Percentiles rank a stretch among this genome's conserved stretches.
These are phyloP conservation scores for Aspergillus sparsus DNA, from an alignment of 495 filamentous ascomycete species.

Conservation along the genomic window DNA sequence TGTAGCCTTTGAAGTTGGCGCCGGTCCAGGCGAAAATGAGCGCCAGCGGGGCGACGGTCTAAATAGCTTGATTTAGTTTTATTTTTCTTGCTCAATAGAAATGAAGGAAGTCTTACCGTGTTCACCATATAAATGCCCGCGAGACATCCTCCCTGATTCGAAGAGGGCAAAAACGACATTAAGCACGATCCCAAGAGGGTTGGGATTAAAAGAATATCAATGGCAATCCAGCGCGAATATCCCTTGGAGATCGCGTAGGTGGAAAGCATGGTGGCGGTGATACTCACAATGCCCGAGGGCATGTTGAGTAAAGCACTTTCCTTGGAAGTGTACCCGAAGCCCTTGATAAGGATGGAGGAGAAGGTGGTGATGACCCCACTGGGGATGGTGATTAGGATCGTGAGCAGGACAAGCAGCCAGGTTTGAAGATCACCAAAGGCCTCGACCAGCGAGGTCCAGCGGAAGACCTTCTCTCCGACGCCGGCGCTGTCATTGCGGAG, in stretches of 20 bases:
- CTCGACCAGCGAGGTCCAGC: slow-evolving; percentile 33
- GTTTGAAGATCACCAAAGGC: slow-evolving; percentile 40
- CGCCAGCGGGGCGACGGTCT: slow-evolving; percentile 38
- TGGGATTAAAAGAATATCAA: slow-evolving; percentile 40
- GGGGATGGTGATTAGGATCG: slow-evolving; percentile 50
- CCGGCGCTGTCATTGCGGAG: slow-evolving; percentile 54
- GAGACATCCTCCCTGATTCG: slow-evolving; percentile 51
- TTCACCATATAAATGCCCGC: slow-evolving; percentile 66
- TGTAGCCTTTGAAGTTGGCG: slow-evolving; percentile 45
- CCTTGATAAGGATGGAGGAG: slow-evolving; percentile 47
- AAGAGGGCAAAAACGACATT: slow-evolving; percentile 55
- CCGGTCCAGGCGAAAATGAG: slow-evolving; percentile 49
- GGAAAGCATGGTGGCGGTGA: slow-evolving; percentile 52
- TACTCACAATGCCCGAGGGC: slow-evolving; percentile 61
- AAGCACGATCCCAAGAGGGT: slow-evolving; percentile 55
- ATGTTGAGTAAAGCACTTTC: slow-evolving; percentile 62
- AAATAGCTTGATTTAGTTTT: neutral
- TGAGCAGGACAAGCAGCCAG: slow-evolving; percentile 47
- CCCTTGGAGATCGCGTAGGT: slow-evolving; percentile 43
- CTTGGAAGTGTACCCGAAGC: slow-evolving; percentile 45
- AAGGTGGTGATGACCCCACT: slow-evolving; percentile 55
- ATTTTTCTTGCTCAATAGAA: neutral
- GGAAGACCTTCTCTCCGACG: slow-evolving; percentile 46
- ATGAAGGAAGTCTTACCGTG: slow-evolving; percentile 29
- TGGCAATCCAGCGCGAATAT: slow-evolving; percentile 49